A percentile compares a stretch with the other conserved stretches of the same genome.
Evolutionary conservation across 345 rosid species (phyloP).

Genomic region (Trapa incisa): DNA sequence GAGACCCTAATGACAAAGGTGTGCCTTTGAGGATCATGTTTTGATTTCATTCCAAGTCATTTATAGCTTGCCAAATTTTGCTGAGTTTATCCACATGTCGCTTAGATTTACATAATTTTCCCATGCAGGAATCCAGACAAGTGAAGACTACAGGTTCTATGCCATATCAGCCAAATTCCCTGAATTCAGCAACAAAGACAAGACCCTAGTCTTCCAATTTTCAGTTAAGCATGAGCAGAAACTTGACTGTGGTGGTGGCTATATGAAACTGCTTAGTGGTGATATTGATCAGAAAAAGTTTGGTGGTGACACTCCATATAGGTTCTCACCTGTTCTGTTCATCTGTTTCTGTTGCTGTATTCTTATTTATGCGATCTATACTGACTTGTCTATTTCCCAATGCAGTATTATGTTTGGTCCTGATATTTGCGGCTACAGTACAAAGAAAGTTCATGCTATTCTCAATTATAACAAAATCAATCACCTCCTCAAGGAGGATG

Average conservation of each 20-base stretch:
- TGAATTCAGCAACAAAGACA: conserved; percentile 81
- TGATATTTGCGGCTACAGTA: conserved; percentile 91
- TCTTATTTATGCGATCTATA: no score
- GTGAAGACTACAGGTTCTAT: conserved; percentile 94
- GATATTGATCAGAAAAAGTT: conserved; percentile 89
- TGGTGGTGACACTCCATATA: conserved; percentile 94
- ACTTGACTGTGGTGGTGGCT: conserved; percentile 99
- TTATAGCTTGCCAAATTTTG: neutral
- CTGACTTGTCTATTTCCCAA: conserved; percentile 4
- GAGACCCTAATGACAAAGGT: conserved; percentile 87
- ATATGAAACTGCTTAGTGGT: conserved; percentile 90
- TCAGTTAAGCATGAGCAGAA: conserved; percentile 98
- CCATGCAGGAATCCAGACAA: conserved; percentile 70
- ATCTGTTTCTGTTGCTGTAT: neutral
- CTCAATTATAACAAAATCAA: conserved; percentile 67
- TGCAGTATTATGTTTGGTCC: conserved; percentile 99
- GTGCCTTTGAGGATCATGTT: neutral
- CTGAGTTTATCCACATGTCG: neutral
- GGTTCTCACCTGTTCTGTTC: conserved; percentile 20
- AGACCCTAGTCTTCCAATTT: conserved; percentile 86
- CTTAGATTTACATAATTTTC: neutral
- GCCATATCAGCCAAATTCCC: conserved; percentile 96
- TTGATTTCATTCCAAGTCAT: neutral
- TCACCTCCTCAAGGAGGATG: conserved; percentile 93
- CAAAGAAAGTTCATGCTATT: conserved; percentile 99